phyloP scores from a whole-genome alignment of 805 yeast species.

The Priceomyces castillae region DNA sequence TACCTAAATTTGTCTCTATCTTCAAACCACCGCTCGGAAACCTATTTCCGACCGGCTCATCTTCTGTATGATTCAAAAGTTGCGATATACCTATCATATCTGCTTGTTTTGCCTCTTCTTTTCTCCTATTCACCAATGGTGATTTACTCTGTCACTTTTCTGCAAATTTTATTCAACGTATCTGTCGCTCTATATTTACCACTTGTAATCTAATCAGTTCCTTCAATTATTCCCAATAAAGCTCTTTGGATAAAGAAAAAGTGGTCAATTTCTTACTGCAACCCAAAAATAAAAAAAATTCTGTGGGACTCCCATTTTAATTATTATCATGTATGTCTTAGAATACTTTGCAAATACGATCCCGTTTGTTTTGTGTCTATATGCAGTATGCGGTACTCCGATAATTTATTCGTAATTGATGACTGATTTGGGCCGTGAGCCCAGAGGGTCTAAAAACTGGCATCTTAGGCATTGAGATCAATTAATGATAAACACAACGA shows the following conservation, averaged over 20 bases:
- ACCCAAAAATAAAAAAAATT: background rate
- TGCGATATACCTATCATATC: conserved; percentile 3
- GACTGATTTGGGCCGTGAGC: background rate
- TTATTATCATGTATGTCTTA: conserved; percentile 6
- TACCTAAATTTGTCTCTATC: background rate
- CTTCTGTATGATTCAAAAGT: conserved; percentile 2
- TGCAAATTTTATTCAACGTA: too few species aligned
- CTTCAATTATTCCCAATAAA: too few species aligned
- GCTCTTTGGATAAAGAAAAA: too few species aligned
- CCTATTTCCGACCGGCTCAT: background rate
- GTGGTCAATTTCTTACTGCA: too few species aligned
- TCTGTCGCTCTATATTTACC: too few species aligned
- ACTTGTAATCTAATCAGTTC: too few species aligned
- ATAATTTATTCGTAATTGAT: background rate
- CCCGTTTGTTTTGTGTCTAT: conserved; percentile 4
- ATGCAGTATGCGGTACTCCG: background rate
- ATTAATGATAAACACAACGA: too few species aligned
- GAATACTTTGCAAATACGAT: conserved; percentile 7
- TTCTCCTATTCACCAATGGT: background rate
- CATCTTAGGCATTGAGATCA: too few species aligned
- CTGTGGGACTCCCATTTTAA: background rate
- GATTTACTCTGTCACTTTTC: background rate
- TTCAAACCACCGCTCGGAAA: background rate
- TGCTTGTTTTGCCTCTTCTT: background rate
- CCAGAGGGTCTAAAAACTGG: too few species aligned